phyloP scores from a whole-genome alignment of 228 moss, liverwort and hornwort genomes.

The Sphagnum magellanicum region DNA sequence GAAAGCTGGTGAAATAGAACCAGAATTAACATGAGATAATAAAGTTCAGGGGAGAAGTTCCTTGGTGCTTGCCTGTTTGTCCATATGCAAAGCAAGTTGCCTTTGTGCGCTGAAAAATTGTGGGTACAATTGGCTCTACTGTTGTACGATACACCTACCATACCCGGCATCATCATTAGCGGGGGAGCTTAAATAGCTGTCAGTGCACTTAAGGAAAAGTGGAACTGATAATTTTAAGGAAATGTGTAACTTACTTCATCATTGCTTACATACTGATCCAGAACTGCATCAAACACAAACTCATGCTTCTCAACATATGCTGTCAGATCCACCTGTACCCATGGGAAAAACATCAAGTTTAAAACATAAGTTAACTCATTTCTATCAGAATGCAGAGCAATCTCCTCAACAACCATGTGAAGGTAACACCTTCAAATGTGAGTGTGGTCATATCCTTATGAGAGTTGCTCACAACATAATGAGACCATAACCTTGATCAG shows the following conservation, averaged over 20 bases:
- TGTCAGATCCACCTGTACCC: conserved; percentile 80
- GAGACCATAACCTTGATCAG: no score
- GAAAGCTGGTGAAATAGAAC: no score
- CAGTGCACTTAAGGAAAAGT: neutral
- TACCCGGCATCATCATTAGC: neutral
- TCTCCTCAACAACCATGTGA: no score
- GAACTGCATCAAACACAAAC: conserved; percentile 96
- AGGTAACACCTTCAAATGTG: no score
- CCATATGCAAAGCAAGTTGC: conserved; percentile 99
- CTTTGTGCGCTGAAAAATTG: conserved; percentile 95
- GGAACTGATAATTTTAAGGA: neutral
- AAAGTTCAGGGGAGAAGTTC: no score
- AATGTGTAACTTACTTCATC: conserved; percentile 56
- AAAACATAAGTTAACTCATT: no score
- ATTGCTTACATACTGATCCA: conserved; percentile 97
- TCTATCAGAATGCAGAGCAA: no score
- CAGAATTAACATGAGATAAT: no score
- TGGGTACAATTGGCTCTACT: conserved; percentile 98
- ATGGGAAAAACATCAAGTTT: no score
- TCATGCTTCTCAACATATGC: conserved; percentile 98
- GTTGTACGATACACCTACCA: conserved; percentile 93
- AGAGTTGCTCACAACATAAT: no score
- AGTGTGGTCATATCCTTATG: no score
- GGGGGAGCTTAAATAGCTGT: neutral
- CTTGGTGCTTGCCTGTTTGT: conserved; percentile 68